Evolutionary conservation across 352 stramenopile species (phyloP), one percentile per base, ranked within the genome.

Genomic region (Globisporangium heterothallicum): DNA sequence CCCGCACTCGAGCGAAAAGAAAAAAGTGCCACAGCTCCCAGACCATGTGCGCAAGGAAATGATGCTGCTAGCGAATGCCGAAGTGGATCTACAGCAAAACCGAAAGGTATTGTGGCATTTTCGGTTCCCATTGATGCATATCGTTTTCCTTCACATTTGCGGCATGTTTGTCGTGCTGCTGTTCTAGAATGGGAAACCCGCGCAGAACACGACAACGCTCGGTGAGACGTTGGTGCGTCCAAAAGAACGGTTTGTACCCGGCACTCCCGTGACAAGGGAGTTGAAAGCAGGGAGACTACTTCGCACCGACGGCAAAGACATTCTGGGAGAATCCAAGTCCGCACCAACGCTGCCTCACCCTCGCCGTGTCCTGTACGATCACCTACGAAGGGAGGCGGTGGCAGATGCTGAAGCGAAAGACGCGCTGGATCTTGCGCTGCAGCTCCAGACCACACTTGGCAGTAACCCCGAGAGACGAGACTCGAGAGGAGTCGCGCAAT

Each of bases 21-120:
- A 59, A 13, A 16, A 8, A 21, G 2, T 29, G 1, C 34, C 35
- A 14, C 34, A 32, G 32, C 13, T 70, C 6, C 30, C 56, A 4
- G 18, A 52, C 2, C 50, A 70, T 19, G 69, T 84, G 22, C 69
- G 63, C 18, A 58, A 59, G 2, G 78, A 86, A 58, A 88, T 90
- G 72, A 26, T 70, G 9, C 9, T 66, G 32, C 54, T 75, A 7
- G 57, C 53, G 9, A 59, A 61, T 26, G 30, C 48, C 0, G 62
- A 60, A 24, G 27, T 49, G n/a, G 46, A 34, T 3, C 34, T 49
- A 14, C 57, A 51, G 22, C 61, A 53, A 10, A 40, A 47, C 25
- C 42, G 36, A 24, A 56, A 48, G 38, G 60, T 64, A 30, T n/a
- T n/a, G n/a, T n/a, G n/a, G n/a, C n/a, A n/a, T n/a, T n/a, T n/a